Evolutionary conservation across 1,139 yeast species (phyloP), one percentile per base, ranked within the genome.

Genomic region (Saccharomycopsis crataegensis): DNA sequence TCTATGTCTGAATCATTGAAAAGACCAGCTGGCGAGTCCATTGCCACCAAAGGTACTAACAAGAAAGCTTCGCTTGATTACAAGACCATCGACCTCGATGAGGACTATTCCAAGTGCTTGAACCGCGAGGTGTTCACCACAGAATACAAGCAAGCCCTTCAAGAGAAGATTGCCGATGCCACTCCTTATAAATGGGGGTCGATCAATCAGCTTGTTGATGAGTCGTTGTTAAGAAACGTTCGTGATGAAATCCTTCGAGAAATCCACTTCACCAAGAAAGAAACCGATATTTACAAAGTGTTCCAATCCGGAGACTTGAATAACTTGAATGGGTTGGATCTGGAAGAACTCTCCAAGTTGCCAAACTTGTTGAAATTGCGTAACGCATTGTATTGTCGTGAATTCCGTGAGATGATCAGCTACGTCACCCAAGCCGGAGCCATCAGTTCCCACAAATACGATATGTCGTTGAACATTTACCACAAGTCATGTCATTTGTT

Each of bases 291-390:
- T 58, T 94, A 94, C 70, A 91, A 89, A 67, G 96, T 94, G 37
- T 84, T 77, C 66, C 99, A 94, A 68, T 85, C 94, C 49, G 99
- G 99, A 33, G 99, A 94, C 67, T 75, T 94, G 62, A 96, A 97
- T 44, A 94, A 94, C 65, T 71, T 94, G 50, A 86, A 95, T 0
- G 96, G 97, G 0, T 74, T 94, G 58, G 80, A 88, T 60, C 77
- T 83, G 75, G 80, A 81, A 53, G 96, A 93, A 66, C 72, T 86
- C 48, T 75, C 83, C 7, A 72, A 87, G 62, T 72, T 94, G 52
- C 88, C 95, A 4, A 81, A 86, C 6, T 69, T 94, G 52, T 86
- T 74, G 65, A 83, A 85, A 64, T 71, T 94, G 45, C 75, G 98
- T 60, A 84, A 90, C 33, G 97, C 94, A 1, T 78, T 94, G 33